Conservation (phyloP, 148 eudicot species). For the Talinum fruticosum region DNA sequence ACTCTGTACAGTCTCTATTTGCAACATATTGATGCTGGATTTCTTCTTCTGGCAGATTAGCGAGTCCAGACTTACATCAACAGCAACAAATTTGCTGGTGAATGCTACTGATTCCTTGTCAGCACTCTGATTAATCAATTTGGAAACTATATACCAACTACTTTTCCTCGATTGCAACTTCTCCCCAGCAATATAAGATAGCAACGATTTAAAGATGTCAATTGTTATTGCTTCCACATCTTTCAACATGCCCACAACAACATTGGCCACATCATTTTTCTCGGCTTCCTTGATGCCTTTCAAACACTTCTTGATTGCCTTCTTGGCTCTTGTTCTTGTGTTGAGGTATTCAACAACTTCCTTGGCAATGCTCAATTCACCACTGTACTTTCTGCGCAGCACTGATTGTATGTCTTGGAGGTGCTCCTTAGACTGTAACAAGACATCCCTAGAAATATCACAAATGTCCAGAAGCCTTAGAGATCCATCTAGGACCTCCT, state of each 20-base stretch:
- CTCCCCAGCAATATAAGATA: slow-evolving; percentile 16
- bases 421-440: slow-evolving; percentile 31
- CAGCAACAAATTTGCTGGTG: slow-evolving; percentile 21
- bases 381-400: slow-evolving; percentile 40
- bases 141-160: slow-evolving; percentile 11
- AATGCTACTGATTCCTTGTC: slow-evolving; percentile 13
- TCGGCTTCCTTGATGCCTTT: slow-evolving; percentile 28
- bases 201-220: slow-evolving; percentile 26
- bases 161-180: slow-evolving; percentile 8
- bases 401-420: slow-evolving; percentile 37
- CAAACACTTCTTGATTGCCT: slow-evolving; percentile 31
- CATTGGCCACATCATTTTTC: background rate
- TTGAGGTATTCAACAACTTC: slow-evolving; percentile 24
- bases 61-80: slow-evolving; percentile 18
- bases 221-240: slow-evolving; percentile 28
- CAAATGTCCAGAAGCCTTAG: slow-evolving; percentile 45
- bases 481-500: slow-evolving; percentile 37
- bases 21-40: background rate
- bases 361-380: slow-evolving; percentile 23
- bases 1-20: slow-evolving; percentile 22
- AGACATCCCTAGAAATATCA: slow-evolving; percentile 34
- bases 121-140: background rate
- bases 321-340: slow-evolving; percentile 33
- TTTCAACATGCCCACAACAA: slow-evolving; percentile 12
- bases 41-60: slow-evolving; percentile 13